These are phyloP conservation scores for Lactarius indigo DNA, from an alignment of 768 basidiomycete genomes.

Conservation along the genomic window DNA sequence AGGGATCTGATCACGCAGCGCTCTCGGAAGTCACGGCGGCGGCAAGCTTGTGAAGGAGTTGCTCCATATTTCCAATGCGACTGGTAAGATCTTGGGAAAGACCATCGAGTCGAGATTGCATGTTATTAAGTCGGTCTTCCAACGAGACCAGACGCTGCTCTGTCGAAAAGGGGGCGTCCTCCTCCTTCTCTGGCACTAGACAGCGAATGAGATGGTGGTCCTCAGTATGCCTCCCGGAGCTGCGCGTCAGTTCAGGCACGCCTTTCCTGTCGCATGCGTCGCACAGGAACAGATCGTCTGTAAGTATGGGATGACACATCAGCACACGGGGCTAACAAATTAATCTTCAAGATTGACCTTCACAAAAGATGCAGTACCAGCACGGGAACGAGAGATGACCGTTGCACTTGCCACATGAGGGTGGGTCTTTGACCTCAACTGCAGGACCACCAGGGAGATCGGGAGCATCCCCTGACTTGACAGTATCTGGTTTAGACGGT, in stretches of 20 bases:
- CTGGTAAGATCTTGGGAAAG: neutral
- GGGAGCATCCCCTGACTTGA: neutral
- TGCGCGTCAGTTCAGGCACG: neutral
- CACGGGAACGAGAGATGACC: conserved; percentile 28
- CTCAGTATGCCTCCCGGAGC: neutral
- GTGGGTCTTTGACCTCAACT: conserved; percentile 4
- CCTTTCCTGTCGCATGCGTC: conserved; percentile 18
- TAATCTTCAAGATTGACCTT: conserved; percentile 8
- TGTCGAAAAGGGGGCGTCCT: neutral
- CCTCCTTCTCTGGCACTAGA: neutral
- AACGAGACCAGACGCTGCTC: conserved; percentile 9
- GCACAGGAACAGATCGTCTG: conserved; percentile 22
- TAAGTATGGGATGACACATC: neutral
- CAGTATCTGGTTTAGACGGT: neutral
- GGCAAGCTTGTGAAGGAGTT: conserved; percentile 1
- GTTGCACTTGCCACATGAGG: conserved; percentile 28
- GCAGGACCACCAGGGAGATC: neutral
- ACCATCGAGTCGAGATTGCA: conserved; percentile 3
- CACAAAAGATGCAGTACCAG: conserved; percentile 34
- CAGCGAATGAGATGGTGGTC: conserved; percentile 6
- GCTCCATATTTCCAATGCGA: conserved; percentile 7
- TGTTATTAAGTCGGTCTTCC: neutral
- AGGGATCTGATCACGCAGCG: neutral
- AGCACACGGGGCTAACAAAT: neutral
- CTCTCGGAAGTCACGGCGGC: neutral